A percentile compares a stretch with the other conserved stretches of the same genome.
These are phyloP conservation scores for Aspergillus alliaceus DNA, from an alignment of 2,329 filamentous ascomycete species.

Conservation along the genomic window DNA sequence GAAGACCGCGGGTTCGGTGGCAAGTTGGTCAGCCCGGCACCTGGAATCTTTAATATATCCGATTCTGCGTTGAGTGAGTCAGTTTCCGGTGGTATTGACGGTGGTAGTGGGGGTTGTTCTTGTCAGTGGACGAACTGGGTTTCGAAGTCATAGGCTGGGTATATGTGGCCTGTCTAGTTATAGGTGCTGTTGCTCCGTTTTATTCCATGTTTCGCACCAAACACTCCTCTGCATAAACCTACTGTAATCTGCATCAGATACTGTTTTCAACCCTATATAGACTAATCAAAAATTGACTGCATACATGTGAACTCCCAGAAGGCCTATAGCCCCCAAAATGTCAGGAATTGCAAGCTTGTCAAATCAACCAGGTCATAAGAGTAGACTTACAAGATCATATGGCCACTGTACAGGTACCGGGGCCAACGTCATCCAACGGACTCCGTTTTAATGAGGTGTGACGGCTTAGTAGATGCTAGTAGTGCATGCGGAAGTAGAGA, in stretches of 20 bases:
- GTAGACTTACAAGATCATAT: too few relatives aligned
- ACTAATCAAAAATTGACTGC: not conserved
- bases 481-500: too few relatives aligned
- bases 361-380: too few relatives aligned
- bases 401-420: too few relatives aligned
- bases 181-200: not conserved
- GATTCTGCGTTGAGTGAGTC: slow-evolving; percentile 15
- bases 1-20: slow-evolving; percentile 56
- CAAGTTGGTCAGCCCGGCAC: slow-evolving; percentile 51
- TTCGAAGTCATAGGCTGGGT: slow-evolving; percentile 1
- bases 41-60: slow-evolving; percentile 42
- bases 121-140: slow-evolving; percentile 61
- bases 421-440: too few relatives aligned
- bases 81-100: slow-evolving; percentile 54
- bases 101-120: slow-evolving; percentile 59
- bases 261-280: not conserved
- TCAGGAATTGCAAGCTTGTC: too few relatives aligned
- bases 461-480: too few relatives aligned
- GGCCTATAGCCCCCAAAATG: too few relatives aligned
- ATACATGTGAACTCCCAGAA: not conserved
- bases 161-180: not conserved
- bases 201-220: not conserved
- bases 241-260: not conserved
- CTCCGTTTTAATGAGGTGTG: too few relatives aligned
- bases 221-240: not conserved